Conservation (phyloP, 73 alveolate genomes). For the Uronychia setigera region DNA sequence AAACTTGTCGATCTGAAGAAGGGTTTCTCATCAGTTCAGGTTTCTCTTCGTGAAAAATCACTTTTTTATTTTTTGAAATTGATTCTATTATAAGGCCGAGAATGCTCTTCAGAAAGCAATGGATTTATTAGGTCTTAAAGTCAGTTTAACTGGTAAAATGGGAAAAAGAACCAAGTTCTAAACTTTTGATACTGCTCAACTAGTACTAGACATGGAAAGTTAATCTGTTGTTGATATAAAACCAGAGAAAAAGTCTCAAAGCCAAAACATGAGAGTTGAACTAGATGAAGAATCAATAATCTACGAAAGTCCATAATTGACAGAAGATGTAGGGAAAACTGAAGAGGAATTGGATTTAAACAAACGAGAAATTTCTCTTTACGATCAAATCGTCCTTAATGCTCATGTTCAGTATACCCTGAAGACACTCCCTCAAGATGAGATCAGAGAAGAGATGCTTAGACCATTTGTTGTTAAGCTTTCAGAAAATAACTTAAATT, state of each 20-base stretch:
- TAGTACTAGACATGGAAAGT: slow-evolving; percentile 86
- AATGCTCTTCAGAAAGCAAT: slow-evolving; percentile 76
- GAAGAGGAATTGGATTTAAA: slow-evolving; percentile 40
- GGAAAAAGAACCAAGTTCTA: slow-evolving; percentile 96
- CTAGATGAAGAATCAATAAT: slow-evolving; percentile 9
- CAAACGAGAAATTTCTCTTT: slow-evolving; percentile 46
- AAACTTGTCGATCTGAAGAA: too few relatives aligned
- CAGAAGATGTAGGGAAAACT: slow-evolving; percentile 45
- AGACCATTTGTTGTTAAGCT: slow-evolving; percentile 82
- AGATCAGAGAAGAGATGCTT: slow-evolving; percentile 73
- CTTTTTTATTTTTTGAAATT: too few relatives aligned
- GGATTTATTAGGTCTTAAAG: slow-evolving; percentile 73
- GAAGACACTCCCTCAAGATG: slow-evolving; percentile 92
- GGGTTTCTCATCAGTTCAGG: too few relatives aligned
- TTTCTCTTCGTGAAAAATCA: too few relatives aligned
- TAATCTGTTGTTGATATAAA: slow-evolving; percentile 48
- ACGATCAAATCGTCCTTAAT: slow-evolving; percentile 88
- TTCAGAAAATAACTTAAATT: slow-evolving; percentile 84
- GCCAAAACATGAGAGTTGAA: background rate
- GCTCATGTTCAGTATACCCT: slow-evolving; percentile 83
- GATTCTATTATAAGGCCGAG: slow-evolving; percentile 81
- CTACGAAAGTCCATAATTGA: slow-evolving; percentile 13
- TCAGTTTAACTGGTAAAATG: slow-evolving; percentile 93
- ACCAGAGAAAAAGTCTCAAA: background rate
- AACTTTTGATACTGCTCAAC: slow-evolving; percentile 85